These are phyloP conservation scores for Taphrina pruni DNA, from an alignment of 1,139 yeast genomes.

Conservation along the genomic window DNA sequence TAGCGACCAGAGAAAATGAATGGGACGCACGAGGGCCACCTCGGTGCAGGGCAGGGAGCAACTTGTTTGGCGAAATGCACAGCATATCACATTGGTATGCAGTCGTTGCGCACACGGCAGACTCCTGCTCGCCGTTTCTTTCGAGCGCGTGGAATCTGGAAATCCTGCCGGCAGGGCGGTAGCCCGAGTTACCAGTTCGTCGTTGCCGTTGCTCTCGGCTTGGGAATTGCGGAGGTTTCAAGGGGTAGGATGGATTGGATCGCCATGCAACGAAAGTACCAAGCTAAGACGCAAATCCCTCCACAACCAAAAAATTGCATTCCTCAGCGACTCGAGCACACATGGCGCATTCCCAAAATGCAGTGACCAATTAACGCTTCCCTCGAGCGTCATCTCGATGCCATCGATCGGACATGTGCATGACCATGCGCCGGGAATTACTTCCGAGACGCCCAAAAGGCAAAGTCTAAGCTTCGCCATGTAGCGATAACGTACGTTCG, in stretches of 20 bases:
- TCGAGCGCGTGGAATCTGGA: neutral
- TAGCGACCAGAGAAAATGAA: no score
- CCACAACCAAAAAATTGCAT: neutral
- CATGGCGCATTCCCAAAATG: constrained; percentile 11
- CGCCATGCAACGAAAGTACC: no score
- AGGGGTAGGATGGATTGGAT: neutral
- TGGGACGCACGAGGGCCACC: no score
- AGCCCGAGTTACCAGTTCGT: neutral
- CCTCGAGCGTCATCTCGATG: neutral
- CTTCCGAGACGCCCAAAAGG: neutral
- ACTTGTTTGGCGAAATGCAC: no score
- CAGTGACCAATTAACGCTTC: neutral
- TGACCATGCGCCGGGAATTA: neutral
- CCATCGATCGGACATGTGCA: neutral
- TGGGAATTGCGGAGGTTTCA: neutral
- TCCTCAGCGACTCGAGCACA: constrained; percentile 4
- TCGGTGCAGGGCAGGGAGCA: no score
- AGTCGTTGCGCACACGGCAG: no score
- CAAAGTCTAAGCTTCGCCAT: neutral
- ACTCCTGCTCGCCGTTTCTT: no score
- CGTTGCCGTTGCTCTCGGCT: neutral
- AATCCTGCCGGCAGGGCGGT: neutral
- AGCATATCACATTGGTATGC: neutral
- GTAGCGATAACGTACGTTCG: neutral
- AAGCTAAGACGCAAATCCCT: no score